Conservation (phyloP, 495 filamentous ascomycete genomes). For the Xylaria curta region DNA sequence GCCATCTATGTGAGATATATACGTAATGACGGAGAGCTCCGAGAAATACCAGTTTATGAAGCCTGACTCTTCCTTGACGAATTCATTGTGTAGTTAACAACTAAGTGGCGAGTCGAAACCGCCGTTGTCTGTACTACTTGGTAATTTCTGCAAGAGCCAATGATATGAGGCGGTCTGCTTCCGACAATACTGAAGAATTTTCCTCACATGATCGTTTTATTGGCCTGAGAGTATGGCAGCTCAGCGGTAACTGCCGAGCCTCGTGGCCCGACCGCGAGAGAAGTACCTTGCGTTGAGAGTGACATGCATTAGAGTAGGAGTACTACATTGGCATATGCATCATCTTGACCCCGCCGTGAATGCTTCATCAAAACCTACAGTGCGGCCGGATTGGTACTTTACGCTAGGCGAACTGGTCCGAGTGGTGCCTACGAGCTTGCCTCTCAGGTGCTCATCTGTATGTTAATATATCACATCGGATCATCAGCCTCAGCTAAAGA, state of each 20-base stretch:
- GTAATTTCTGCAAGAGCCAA: slow-evolving; percentile 5
- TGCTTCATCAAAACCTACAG: slow-evolving; percentile 5
- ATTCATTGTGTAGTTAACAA: neutral
- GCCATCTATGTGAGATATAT: neutral
- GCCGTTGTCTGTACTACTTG: neutral
- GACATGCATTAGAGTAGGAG: slow-evolving; percentile 10
- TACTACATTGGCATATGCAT: slow-evolving; percentile 15
- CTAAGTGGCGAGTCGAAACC: neutral
- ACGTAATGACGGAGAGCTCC: neutral
- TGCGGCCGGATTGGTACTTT: neutral
- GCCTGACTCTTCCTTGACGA: neutral
- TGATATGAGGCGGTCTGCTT: neutral
- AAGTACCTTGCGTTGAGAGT: slow-evolving; percentile 26
- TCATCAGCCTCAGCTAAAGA: slow-evolving; percentile 21
- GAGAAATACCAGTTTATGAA: neutral
- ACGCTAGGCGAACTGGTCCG: neutral
- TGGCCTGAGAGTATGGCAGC: neutral
- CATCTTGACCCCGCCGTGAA: neutral
- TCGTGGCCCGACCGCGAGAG: slow-evolving; percentile 8
- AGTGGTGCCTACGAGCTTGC: neutral
- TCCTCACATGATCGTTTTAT: neutral
- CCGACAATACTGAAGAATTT: neutral
- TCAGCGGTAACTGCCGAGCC: slow-evolving; percentile 8
- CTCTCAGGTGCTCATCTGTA: neutral
- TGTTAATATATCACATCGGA: slow-evolving; percentile 7